Conservation (phyloP, 768 basidiomycete genomes). For the Candolleomyces eurysporus region DNA sequence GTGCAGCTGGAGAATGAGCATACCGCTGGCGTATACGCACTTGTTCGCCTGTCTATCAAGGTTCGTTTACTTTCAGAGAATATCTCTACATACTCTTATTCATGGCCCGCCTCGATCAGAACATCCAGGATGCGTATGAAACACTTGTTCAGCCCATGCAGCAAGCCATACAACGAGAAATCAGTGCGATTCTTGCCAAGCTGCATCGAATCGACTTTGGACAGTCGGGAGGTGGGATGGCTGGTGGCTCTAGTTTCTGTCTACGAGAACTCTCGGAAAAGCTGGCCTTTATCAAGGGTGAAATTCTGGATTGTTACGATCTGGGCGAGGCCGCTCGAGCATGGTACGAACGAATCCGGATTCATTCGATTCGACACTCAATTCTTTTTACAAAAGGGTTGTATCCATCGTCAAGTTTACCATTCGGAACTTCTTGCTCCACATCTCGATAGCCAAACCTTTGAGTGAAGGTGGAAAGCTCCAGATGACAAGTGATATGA, state of each 20-base stretch:
- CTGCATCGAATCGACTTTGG: conserved; percentile 86
- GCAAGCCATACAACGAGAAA: conserved; percentile 73
- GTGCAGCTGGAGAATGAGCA: conserved; percentile 69
- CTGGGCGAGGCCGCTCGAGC: conserved; percentile 69
- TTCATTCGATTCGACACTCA: conserved; percentile 1
- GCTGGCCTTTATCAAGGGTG: conserved; percentile 74
- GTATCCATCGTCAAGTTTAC: conserved; percentile 71
- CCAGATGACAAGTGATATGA: conserved; percentile 94
- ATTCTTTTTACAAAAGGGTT: conserved; percentile 39
- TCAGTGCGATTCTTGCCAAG: conserved; percentile 73
- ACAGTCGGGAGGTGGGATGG: conserved; percentile 54
- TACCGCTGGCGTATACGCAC: conserved; percentile 50
- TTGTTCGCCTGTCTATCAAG: conserved; percentile 55
- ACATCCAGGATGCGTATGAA: conserved; percentile 49
- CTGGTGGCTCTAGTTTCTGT: conserved; percentile 76
- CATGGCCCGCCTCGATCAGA: conserved; percentile 32
- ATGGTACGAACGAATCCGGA: conserved; percentile 52
- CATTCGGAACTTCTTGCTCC: conserved; percentile 84
- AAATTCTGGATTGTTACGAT: conserved; percentile 68
- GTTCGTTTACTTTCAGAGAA: conserved; percentile 35
- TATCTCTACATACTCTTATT: background rate
- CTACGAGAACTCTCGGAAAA: conserved; percentile 93
- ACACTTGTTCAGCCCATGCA: conserved; percentile 61
- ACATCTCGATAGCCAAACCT: conserved; percentile 90
- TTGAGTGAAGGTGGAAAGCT: conserved; percentile 92